phyloP scores from a whole-genome alignment of 176 grass and related monocot species.

The Cymbopogon citratus region DNA sequence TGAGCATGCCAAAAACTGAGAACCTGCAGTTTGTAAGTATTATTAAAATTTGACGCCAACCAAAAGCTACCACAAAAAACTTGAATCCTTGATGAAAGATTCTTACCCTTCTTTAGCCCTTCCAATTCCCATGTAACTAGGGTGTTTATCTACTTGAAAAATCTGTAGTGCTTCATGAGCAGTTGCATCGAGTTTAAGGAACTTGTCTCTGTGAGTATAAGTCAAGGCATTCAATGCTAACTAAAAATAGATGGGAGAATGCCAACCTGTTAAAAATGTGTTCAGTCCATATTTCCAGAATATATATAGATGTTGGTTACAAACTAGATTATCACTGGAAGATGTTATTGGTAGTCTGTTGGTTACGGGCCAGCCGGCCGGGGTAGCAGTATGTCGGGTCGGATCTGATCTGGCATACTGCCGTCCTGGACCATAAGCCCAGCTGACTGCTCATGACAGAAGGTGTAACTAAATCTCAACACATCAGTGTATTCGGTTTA shows the following conservation, averaged over 20 bases:
- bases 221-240: conserved; percentile 48
- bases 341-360: background rate
- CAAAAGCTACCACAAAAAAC: conserved; percentile 14
- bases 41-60: conserved; percentile 19
- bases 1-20: conserved; percentile 96
- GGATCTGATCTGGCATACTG: background rate
- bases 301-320: background rate
- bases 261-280: background rate
- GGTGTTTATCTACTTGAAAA: conserved; percentile 97
- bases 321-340: conserved; percentile 12
- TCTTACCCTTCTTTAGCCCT: conserved; percentile 91
- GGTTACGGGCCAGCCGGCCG: background rate
- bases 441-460: background rate
- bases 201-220: conserved; percentile 66
- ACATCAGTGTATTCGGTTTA: conserved; percentile 1
- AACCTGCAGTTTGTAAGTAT: conserved; percentile 55
- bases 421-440: background rate
- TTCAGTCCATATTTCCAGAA: background rate
- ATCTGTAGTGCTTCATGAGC: conserved; percentile 91
- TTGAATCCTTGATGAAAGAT: conserved; percentile 20
- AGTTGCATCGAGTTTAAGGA: conserved; percentile 91
- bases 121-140: conserved; percentile 98
- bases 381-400: background rate
- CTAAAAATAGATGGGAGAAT: background rate
- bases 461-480: conserved; percentile 8